Evolutionary conservation across 2,329 filamentous ascomycete species (phyloP).

Genomic region (Pestalotiopsis sp.): DNA sequence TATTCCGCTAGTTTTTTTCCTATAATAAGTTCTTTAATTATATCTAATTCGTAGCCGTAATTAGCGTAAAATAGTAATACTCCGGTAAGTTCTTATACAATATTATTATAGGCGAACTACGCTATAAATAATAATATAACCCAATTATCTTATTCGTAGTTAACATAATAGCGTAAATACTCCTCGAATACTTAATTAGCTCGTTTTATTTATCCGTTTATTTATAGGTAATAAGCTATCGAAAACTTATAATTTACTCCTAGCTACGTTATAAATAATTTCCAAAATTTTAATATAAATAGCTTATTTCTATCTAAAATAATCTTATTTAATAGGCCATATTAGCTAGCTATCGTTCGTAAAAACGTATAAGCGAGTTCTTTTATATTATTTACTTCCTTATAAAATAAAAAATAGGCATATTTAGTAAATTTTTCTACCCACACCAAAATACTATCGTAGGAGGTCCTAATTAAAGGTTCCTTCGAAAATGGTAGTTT

Average conservation of each 20-base stretch:
- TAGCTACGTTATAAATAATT: too few species aligned
- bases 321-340: too few species aligned
- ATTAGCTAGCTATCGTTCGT: too few species aligned
- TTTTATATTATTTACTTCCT: not conserved
- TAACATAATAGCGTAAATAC: not conserved
- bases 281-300: not conserved
- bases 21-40: too few species aligned
- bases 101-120: not conserved
- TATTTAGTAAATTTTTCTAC: not conserved
- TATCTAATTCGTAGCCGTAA: too few species aligned
- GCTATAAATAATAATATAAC: not conserved
- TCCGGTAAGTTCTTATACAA: not conserved
- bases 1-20: too few species aligned
- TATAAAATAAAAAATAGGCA: not conserved
- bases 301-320: too few species aligned
- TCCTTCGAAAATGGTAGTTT: too few species aligned
- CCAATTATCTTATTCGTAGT: not conserved
- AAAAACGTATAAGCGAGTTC: not conserved
- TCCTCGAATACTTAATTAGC: not conserved
- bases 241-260: not conserved
- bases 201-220: not conserved
- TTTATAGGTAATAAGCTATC: not conserved
- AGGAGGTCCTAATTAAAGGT: too few species aligned
- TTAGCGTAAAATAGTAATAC: not conserved
- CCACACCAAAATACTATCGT: not conserved